Percentiles rank a stretch among this genome's conserved stretches.
Conservation (phyloP, 1,284 basidiomycete species). For the Irpex rosettiformis region DNA sequence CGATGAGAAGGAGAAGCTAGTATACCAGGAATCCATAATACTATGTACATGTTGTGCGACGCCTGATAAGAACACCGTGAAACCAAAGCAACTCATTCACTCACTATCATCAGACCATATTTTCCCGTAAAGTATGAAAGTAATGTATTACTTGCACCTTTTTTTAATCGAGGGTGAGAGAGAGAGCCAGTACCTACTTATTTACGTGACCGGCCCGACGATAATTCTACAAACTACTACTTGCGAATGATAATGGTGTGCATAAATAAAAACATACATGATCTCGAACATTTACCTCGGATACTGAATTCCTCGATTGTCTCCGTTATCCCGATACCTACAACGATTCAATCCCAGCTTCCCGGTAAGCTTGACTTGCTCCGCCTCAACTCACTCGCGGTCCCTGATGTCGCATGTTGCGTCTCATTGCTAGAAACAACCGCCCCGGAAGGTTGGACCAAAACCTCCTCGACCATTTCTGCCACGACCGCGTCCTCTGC, state of each 20-base stretch:
- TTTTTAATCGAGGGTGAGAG: too few relatives aligned
- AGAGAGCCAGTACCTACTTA: background rate
- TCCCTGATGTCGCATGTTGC: background rate
- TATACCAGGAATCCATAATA: background rate
- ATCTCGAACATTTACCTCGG: background rate
- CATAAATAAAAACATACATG: background rate
- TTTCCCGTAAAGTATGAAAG: too few relatives aligned
- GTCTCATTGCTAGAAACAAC: background rate
- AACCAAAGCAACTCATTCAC: too few relatives aligned
- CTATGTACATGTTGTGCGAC: too few relatives aligned
- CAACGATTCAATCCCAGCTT: background rate
- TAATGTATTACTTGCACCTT: too few relatives aligned
- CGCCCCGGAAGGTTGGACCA: slow-evolving; percentile 12
- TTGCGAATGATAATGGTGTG: background rate
- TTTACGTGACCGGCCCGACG: background rate
- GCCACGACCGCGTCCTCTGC: slow-evolving; percentile 44
- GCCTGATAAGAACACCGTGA: too few relatives aligned
- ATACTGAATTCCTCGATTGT: background rate
- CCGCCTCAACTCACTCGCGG: slow-evolving; percentile 2
- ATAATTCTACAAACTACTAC: background rate
- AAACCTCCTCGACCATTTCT: slow-evolving; percentile 54
- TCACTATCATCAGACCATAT: too few relatives aligned
- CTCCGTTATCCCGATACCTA: background rate
- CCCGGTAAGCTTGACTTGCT: slow-evolving; percentile 12
- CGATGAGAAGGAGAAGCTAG: background rate